Percentiles rank a stretch among this genome's conserved stretches.
phyloP scores from a whole-genome alignment of 192 early-diverging fungal genomes.

The Geranomyces variabilis region DNA sequence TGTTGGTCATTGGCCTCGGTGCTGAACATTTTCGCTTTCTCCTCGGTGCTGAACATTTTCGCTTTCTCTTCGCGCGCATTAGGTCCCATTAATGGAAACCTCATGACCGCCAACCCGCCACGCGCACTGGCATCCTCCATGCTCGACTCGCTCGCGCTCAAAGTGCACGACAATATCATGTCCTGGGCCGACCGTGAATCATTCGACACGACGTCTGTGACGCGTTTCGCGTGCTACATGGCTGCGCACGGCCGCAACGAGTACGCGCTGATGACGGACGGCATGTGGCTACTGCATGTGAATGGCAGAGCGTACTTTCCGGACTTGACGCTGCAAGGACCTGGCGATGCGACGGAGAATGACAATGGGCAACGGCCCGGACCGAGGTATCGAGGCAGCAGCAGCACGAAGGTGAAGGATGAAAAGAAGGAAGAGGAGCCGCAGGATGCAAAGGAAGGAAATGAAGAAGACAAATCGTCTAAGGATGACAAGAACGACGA shows the following conservation, averaged over 20 bases:
- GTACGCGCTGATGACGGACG: slow-evolving; percentile 28
- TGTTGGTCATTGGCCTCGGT: too few relatives aligned
- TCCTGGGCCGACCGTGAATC: slow-evolving; percentile 26
- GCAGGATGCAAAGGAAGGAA: neutral
- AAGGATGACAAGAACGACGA: neutral
- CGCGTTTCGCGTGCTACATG: slow-evolving; percentile 36
- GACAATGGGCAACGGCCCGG: neutral
- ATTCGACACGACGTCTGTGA: slow-evolving; percentile 20
- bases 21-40: neutral
- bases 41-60: neutral
- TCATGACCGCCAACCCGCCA: slow-evolving; percentile 33
- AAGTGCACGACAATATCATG: slow-evolving; percentile 34
- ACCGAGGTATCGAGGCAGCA: neutral
- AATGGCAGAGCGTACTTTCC: slow-evolving; percentile 22
- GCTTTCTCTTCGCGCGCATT: neutral
- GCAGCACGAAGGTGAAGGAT: neutral
- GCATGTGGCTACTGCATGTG: slow-evolving; percentile 21
- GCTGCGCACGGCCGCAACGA: slow-evolving; percentile 33
- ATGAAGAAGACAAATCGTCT: neutral
- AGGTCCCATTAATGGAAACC: slow-evolving; percentile 23
- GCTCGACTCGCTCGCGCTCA: slow-evolving; percentile 31
- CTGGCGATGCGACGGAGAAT: slow-evolving; percentile 12
- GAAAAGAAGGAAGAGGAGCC: neutral
- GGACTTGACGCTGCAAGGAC: slow-evolving; percentile 17
- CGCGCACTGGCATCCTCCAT: slow-evolving; percentile 20